A percentile compares a stretch with the other conserved stretches of the same genome.
phyloP scores from a whole-genome alignment of 108 stramenopile genomes.

The Stephanodiscus minutulus region DNA sequence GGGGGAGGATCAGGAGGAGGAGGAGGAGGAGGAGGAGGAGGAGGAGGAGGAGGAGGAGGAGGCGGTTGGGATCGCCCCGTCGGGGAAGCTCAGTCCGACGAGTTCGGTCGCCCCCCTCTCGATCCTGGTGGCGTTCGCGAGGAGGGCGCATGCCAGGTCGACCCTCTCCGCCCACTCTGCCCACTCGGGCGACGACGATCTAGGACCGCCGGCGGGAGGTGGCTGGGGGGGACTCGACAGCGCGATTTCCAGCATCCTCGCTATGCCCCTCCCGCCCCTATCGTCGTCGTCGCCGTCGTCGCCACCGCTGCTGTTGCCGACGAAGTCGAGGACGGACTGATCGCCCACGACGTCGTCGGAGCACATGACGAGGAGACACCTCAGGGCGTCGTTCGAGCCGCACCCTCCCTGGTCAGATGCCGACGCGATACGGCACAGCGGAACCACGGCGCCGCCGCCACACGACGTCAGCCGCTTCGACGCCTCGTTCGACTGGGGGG shows the following conservation, averaged over 20 bases:
- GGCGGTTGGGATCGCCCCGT: no score
- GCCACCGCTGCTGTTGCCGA: slow-evolving; percentile 21
- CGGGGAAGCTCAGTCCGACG: slow-evolving; percentile 73
- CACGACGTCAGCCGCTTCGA: slow-evolving; percentile 17
- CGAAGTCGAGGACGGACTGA: slow-evolving; percentile 59
- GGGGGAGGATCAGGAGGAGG: no score
- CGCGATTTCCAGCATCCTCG: slow-evolving; percentile 68
- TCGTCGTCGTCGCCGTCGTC: no score
- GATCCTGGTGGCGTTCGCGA: slow-evolving; percentile 77
- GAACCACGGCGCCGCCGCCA: slow-evolving; percentile 25
- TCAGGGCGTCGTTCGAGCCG: slow-evolving; percentile 30
- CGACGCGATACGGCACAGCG: slow-evolving; percentile 36
- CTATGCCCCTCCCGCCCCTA: slow-evolving; percentile 32
- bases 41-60: no score
- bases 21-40: no score
- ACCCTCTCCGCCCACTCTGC: slow-evolving; percentile 53
- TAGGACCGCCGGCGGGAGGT: slow-evolving; percentile 3
- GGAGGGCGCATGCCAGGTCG: slow-evolving; percentile 70
- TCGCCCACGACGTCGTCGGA: slow-evolving; percentile 40
- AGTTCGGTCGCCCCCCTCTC: slow-evolving; percentile 78
- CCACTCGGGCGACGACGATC: slow-evolving; percentile 3
- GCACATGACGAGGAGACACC: slow-evolving; percentile 19
- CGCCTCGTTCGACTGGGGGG: slow-evolving; percentile 6
- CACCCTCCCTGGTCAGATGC: not conserved
- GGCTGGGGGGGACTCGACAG: slow-evolving; percentile 39